Conservation (phyloP, 2,329 filamentous ascomycete genomes). For the Ophiostoma tasmaniense region DNA sequence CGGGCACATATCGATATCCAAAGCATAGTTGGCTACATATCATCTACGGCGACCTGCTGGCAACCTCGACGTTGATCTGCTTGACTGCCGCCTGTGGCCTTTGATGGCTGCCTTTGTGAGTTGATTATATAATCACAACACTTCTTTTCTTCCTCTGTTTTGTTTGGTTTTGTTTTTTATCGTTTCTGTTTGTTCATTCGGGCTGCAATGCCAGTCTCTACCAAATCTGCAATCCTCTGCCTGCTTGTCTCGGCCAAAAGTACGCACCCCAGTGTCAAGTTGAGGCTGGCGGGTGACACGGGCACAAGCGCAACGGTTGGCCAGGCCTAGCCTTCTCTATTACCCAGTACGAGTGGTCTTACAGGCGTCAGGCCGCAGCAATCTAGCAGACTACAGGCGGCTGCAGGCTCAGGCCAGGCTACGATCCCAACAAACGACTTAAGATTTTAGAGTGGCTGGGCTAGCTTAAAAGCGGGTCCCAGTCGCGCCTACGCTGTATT, state of each 20-base stretch:
- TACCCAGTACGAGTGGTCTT: neutral
- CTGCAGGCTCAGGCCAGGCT: neutral
- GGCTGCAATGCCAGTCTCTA: neutral
- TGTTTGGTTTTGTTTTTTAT: neutral
- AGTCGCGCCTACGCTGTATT: neutral
- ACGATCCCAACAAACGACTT: neutral
- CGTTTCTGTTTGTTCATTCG: neutral
- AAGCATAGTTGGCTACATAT: neutral
- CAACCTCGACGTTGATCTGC: neutral
- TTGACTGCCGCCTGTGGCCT: neutral
- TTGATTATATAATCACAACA: neutral
- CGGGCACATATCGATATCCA: neutral
- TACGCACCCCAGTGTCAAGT: neutral
- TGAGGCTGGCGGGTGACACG: neutral
- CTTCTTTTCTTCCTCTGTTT: neutral
- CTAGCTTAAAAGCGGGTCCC: conserved; percentile 4
- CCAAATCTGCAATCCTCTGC: neutral
- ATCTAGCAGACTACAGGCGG: neutral
- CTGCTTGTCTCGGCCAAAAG: neutral
- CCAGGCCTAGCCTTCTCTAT: neutral
- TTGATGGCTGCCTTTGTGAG: conserved; percentile 18
- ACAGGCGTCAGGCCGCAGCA: neutral
- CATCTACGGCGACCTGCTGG: neutral
- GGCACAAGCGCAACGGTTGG: neutral
- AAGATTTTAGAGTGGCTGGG: neutral